Evolutionary conservation across 768 basidiomycete species (phyloP).

Genomic region (Lactarius vividus): DNA sequence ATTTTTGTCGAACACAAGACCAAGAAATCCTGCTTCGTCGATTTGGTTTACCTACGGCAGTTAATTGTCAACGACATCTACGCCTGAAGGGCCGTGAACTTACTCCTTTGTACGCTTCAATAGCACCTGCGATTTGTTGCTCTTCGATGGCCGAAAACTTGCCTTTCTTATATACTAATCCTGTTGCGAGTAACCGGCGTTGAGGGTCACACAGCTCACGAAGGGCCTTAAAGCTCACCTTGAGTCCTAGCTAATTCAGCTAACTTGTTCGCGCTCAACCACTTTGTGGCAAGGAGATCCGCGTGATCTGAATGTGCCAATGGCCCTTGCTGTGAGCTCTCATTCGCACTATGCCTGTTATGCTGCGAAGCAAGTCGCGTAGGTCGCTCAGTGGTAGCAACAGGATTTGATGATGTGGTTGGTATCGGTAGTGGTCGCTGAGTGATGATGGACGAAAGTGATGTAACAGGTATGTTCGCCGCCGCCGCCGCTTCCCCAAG

Average conservation of each 20-base stretch:
- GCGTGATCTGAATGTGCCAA: conserved; percentile 56
- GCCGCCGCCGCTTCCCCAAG: conserved; percentile 56
- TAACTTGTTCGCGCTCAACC: conserved; percentile 69
- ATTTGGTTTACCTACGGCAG: conserved; percentile 48
- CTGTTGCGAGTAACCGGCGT: conserved; percentile 37
- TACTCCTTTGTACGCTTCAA: conserved; percentile 61
- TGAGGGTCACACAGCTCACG: background rate
- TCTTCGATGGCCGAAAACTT: conserved; percentile 83
- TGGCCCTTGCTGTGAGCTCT: conserved; percentile 32
- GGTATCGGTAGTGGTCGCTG: conserved; percentile 8
- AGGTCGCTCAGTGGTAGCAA: background rate
- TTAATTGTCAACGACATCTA: conserved; percentile 15
- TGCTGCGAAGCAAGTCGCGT: conserved; percentile 8
- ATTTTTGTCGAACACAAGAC: conserved; percentile 67
- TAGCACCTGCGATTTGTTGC: conserved; percentile 58
- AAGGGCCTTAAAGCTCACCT: conserved; percentile 41
- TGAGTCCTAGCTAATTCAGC: conserved; percentile 64
- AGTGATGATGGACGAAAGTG: conserved; percentile 20
- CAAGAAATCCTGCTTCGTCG: conserved; percentile 51
- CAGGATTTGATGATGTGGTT: conserved; percentile 4
- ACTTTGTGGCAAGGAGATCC: conserved; percentile 70
- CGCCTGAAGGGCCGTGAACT: conserved; percentile 30
- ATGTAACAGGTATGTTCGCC: conserved; percentile 36
- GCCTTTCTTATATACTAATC: conserved; percentile 84
- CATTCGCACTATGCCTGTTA: conserved; percentile 8